Conservation (phyloP, 108 stramenopile genomes). For the Cyclotella choctawhatcheeana region DNA sequence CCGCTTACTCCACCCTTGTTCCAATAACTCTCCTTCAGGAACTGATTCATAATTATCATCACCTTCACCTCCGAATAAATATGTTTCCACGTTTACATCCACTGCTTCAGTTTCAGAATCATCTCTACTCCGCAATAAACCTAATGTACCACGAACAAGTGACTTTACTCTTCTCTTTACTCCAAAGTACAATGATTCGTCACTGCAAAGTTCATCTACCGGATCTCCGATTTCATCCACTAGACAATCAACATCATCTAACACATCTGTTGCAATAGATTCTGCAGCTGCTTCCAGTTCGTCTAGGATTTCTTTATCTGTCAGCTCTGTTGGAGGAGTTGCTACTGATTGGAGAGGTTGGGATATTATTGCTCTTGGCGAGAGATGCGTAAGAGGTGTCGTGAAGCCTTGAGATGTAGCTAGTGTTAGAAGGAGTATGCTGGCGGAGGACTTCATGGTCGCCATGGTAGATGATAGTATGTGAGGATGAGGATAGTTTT, state of each 20-base stretch:
- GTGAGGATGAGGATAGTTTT: no score
- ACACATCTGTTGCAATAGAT: slow-evolving; percentile 51
- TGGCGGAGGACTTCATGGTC: neutral
- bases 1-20: slow-evolving; percentile 79
- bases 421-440: neutral
- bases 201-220: slow-evolving; percentile 69
- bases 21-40: slow-evolving; percentile 75
- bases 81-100: slow-evolving; percentile 22
- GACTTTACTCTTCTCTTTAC: slow-evolving; percentile 62
- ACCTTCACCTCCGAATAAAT: slow-evolving; percentile 34
- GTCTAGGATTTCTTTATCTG: slow-evolving; percentile 32
- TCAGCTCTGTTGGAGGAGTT: slow-evolving; percentile 4
- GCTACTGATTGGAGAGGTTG: neutral
- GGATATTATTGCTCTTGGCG: neutral
- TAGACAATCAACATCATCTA: slow-evolving; percentile 72
- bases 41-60: slow-evolving; percentile 41
- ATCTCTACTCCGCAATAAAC: slow-evolving; percentile 50
- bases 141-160: slow-evolving; percentile 58
- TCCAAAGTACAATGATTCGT: slow-evolving; percentile 58
- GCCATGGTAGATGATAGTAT: no score
- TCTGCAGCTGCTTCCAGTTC: slow-evolving; percentile 70
- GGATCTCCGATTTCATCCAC: slow-evolving; percentile 64
- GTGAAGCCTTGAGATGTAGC: slow-evolving; percentile 4
- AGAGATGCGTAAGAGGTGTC: neutral
- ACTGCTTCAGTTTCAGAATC: slow-evolving; percentile 6